A percentile compares a stretch with the other conserved stretches of the same genome.
phyloP scores from a whole-genome alignment of 179 eudicot genomes.

The Silene coronaria region DNA sequence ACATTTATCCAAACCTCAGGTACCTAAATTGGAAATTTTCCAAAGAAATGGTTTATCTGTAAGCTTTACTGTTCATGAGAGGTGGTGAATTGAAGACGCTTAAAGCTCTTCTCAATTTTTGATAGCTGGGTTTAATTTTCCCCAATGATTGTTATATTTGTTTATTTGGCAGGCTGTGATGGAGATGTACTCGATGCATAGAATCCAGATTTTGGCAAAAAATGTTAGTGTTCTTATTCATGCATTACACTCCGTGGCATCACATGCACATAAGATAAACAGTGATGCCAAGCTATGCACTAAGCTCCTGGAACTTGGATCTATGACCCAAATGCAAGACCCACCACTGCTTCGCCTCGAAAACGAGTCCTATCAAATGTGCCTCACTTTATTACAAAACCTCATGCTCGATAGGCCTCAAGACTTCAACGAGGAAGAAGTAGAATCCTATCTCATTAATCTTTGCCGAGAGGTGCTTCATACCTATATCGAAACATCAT shows the following conservation, averaged over 20 bases:
- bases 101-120: not conserved
- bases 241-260: constrained; percentile 61
- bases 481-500: constrained; percentile 59
- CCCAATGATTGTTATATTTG: not conserved
- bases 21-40: no score
- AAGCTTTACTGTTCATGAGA: not conserved
- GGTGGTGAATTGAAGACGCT: not conserved
- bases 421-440: constrained; percentile 46
- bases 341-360: constrained; percentile 95
- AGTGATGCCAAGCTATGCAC: constrained; percentile 47
- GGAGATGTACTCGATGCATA: constrained; percentile 75
- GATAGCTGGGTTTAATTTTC: not conserved
- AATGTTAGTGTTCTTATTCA: constrained; percentile 48
- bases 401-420: constrained; percentile 55
- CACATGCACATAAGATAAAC: constrained; percentile 82
- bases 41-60: not conserved
- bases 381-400: constrained; percentile 75
- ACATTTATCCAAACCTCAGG: no score
- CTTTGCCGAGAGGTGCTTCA: constrained; percentile 72
- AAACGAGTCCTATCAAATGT: constrained; percentile 83
- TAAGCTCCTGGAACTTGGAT: constrained; percentile 61
- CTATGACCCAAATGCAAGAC: constrained; percentile 88
- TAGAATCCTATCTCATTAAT: constrained; percentile 60
- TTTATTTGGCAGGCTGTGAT: constrained; percentile 58
- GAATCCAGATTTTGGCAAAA: constrained; percentile 52